phyloP scores from a whole-genome alignment of 2,329 filamentous ascomycete genomes.

The Fusarium heterosporum region DNA sequence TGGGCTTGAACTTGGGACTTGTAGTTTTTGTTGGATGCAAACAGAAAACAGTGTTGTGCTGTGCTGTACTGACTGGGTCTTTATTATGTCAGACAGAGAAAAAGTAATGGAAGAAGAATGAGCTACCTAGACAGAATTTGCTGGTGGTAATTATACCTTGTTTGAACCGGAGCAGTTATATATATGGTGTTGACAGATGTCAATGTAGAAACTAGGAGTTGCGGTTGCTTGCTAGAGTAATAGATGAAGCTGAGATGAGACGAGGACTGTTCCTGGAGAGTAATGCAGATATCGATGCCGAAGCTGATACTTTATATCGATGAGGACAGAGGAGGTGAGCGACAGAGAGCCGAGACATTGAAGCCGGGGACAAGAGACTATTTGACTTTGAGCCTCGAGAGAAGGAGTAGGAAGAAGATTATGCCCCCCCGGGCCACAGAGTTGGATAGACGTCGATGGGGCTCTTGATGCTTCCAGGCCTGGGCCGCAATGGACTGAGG shows the following conservation, averaged over 20 bases:
- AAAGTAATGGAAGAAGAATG: conserved; percentile 6
- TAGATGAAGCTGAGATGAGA: not conserved
- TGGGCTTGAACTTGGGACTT: conserved; percentile 8
- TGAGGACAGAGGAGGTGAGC: conserved; percentile 2
- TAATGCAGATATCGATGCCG: conserved; percentile 19
- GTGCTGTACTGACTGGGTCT: conserved; percentile 9
- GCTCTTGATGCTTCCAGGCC: conserved; percentile 26
- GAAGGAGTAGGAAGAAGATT: conserved; percentile 23
- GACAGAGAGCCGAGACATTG: conserved; percentile 23
- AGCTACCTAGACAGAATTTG: conserved; percentile 12
- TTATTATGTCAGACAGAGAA: conserved; percentile 32
- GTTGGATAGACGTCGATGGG: conserved; percentile 34
- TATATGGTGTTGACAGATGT: not conserved
- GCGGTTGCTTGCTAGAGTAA: not conserved
- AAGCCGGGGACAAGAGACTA: conserved; percentile 29
- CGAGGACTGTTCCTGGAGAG: conserved; percentile 4
- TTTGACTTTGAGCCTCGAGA: conserved; percentile 32
- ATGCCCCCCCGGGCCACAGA: conserved; percentile 30
- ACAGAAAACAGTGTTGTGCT: conserved; percentile 11
- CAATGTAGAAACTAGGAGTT: not conserved
- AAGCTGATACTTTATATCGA: conserved; percentile 6
- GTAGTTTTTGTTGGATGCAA: conserved; percentile 18
- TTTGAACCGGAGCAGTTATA: not conserved
- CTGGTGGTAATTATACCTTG: conserved; percentile 8
- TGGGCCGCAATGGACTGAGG: conserved; percentile 29